Base-by-base conservation (phyloP, 352 stramenopile species). In the Pythium insidiosum region DNA sequence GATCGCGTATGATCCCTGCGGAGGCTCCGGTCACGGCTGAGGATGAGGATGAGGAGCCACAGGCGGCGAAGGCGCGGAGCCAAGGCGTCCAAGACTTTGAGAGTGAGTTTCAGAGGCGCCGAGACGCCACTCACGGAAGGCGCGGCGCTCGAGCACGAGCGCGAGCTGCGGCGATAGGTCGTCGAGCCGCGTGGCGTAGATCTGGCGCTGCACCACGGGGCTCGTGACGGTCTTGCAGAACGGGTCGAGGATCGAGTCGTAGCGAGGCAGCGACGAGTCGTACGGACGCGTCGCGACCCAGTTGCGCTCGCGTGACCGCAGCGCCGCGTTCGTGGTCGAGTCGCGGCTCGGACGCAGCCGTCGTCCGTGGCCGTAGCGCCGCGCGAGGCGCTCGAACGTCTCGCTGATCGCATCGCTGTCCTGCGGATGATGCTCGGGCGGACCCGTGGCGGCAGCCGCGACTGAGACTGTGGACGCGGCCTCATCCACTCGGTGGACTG, bases 211-310 rank as follows among this genome's bases (percentile, higher is more conserved):
- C n/a, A 87, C 59, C 29, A 72, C 30, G 2, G 77, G 77, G 21
- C 66, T 83, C n/a, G 77, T 88, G 11, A 89, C 74, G 0, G 70
- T 84, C 10, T 70, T 75, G 58, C 77, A 88, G 38, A 75, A 81
- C 50, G 84, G 87, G 59, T 89, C 77, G 12, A 89, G 42, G 28
- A 89, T 89, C 20, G 77, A 85, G 43, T 89, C 74, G 28, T 89
- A 89, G 10, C 46, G 6, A 5, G 77, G 74, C 6, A 88, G 78
- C 5, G 66, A 47, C 1, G 71, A 77, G 30, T 84, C 63, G 20
- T 61, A 61, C 1, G 58, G 54, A 0, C 61, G 83, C 15, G 50
- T 63, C 3, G 57, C 53, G 6, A 80, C 67, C 77, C 77, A 89
- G 36, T 71, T 79, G 19, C 49, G 58, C 33, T 89, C 71, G 43